Evolutionary conservation across 1,139 yeast genomes (phyloP).

Genomic region (Geotrichum candidum): DNA sequence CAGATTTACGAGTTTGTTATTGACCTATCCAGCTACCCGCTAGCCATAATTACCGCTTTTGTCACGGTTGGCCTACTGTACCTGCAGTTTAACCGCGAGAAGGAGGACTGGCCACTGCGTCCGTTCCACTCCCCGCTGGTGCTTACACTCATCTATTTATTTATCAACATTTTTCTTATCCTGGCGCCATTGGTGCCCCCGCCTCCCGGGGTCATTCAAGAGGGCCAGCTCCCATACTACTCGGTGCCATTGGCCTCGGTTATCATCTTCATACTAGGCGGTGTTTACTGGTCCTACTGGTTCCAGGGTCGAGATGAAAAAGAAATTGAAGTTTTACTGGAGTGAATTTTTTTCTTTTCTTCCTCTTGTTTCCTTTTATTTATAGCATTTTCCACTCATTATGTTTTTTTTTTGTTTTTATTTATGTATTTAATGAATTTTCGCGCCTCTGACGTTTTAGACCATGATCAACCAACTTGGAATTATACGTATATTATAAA

Average conservation of each 20-base stretch:
- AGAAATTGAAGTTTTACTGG: conserved; percentile 1
- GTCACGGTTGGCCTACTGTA: conserved; percentile 67
- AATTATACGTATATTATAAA: background rate
- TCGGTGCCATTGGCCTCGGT: conserved; percentile 53
- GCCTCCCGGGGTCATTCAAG: conserved; percentile 23
- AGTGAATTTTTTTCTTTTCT: background rate
- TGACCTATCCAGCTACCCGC: conserved; percentile 68
- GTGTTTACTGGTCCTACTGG: conserved; percentile 37
- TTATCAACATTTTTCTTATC: conserved; percentile 49
- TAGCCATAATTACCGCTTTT: conserved; percentile 59
- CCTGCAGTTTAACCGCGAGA: conserved; percentile 48
- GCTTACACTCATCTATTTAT: conserved; percentile 39
- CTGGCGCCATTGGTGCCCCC: conserved; percentile 57
- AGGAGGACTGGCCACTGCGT: conserved; percentile 48
- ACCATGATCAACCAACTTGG: background rate
- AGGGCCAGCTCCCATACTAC: conserved; percentile 46
- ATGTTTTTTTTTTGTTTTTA: background rate
- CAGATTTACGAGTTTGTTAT: conserved; percentile 72
- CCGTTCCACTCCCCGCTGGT: conserved; percentile 28
- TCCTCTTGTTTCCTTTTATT: background rate
- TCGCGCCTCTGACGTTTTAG: background rate
- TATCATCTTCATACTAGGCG: conserved; percentile 45
- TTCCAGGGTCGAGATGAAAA: conserved; percentile 2
- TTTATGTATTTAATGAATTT: background rate
- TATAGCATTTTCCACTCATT: background rate